These are phyloP conservation scores for Xylariaceae sp. DNA, from an alignment of 2,329 filamentous ascomycete genomes.

Conservation along the genomic window DNA sequence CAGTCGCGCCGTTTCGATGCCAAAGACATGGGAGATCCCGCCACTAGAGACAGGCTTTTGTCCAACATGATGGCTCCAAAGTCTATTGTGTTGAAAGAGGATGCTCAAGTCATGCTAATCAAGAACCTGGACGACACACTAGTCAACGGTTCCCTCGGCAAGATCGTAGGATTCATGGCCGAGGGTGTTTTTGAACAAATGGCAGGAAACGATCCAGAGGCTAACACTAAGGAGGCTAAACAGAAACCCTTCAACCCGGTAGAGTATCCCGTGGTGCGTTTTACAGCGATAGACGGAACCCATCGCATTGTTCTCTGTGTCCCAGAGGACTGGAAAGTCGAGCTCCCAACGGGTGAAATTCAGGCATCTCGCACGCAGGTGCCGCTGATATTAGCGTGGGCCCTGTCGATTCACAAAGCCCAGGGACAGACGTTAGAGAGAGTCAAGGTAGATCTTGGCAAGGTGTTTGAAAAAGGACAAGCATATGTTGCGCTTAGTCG, in stretches of 20 bases:
- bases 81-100: conserved; percentile 73
- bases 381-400: conserved; percentile 93
- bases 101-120: conserved; percentile 98
- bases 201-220: conserved; percentile 22
- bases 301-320: conserved; percentile 73
- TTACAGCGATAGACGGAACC: conserved; percentile 72
- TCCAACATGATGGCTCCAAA: conserved; percentile 91
- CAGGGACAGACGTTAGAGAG: conserved; percentile 91
- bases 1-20: conserved; percentile 65
- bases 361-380: conserved; percentile 80
- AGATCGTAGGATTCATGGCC: conserved; percentile 71
- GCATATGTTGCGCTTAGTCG: conserved; percentile 95
- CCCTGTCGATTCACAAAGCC: conserved; percentile 94
- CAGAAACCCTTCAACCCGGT: conserved; percentile 39
- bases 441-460: conserved; percentile 88
- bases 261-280: conserved; percentile 79
- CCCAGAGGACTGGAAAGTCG: conserved; percentile 91
- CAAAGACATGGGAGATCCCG: conserved; percentile 67
- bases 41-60: conserved; percentile 69
- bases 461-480: conserved; percentile 94
- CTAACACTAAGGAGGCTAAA: conserved; percentile 37
- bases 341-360: conserved; percentile 89
- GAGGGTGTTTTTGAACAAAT: conserved; percentile 36
- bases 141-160: conserved; percentile 91
- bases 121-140: conserved; percentile 94